Conservation (phyloP, 768 basidiomycete genomes). For the Royoungia palumana region DNA sequence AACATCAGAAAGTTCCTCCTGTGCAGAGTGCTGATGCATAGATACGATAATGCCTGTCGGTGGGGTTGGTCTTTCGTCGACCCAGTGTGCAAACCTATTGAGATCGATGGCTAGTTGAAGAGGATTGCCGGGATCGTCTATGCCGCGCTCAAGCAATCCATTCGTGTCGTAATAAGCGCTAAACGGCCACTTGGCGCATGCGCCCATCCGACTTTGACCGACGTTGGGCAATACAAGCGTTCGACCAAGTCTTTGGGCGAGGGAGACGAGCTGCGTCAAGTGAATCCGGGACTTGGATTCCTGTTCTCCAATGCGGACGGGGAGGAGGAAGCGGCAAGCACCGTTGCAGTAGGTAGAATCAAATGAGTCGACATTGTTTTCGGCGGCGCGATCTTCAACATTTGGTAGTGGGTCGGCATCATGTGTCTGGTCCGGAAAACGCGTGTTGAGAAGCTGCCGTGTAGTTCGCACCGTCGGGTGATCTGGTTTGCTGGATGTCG, state of each 20-base stretch:
- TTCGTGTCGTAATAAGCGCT: conserved; percentile 47
- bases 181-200: conserved; percentile 49
- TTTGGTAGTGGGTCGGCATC: background rate
- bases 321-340: conserved; percentile 47
- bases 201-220: conserved; percentile 50
- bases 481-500: background rate
- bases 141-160: conserved; percentile 10
- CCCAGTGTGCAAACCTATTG: conserved; percentile 40
- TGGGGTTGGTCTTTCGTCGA: conserved; percentile 21
- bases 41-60: conserved; percentile 39
- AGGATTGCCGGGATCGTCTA: background rate
- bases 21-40: conserved; percentile 20
- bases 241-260: conserved; percentile 49
- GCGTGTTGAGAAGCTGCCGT: conserved; percentile 37
- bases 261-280: conserved; percentile 47
- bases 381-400: background rate
- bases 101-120: conserved; percentile 29
- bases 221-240: conserved; percentile 63
- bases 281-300: conserved; percentile 58
- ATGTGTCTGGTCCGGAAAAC: conserved; percentile 28
- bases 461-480: background rate
- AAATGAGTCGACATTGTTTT: conserved; percentile 1
- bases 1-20: conserved; percentile 6
- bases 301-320: conserved; percentile 50
- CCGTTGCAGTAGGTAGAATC: conserved; percentile 23